Percentiles rank a stretch among this genome's conserved stretches.
phyloP scores from a whole-genome alignment of 2,329 filamentous ascomycete species.

The Fusarium staphyleae region DNA sequence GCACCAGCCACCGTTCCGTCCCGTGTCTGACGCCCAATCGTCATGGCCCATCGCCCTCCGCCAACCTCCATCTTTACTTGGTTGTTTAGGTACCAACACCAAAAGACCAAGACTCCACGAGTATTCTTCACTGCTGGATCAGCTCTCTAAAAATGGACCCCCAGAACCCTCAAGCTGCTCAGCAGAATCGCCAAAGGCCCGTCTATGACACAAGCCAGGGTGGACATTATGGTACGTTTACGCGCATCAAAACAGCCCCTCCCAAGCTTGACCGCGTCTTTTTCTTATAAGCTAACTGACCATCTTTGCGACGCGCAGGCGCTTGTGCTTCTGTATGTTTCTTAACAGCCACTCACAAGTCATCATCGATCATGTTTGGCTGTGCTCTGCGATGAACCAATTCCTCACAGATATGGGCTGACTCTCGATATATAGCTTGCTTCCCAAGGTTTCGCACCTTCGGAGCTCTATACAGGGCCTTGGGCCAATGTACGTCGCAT shows the following conservation, averaged over 20 bases:
- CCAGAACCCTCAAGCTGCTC: slow-evolving; percentile 56
- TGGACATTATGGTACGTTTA: slow-evolving; percentile 75
- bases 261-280: slow-evolving; percentile 10
- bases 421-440: slow-evolving; percentile 68
- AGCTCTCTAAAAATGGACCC: slow-evolving; percentile 47
- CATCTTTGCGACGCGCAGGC: slow-evolving; percentile 44
- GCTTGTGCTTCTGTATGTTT: slow-evolving; percentile 55
- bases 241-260: slow-evolving; percentile 1
- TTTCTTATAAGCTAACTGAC: slow-evolving; percentile 1
- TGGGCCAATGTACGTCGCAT: slow-evolving; percentile 83
- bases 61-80: slow-evolving; percentile 18
- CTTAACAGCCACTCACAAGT: slow-evolving; percentile 1
- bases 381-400: slow-evolving; percentile 2
- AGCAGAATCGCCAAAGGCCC: slow-evolving; percentile 66
- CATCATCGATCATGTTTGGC: not conserved
- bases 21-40: slow-evolving; percentile 36
- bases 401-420: slow-evolving; percentile 6
- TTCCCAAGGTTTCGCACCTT: slow-evolving; percentile 85
- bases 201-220: slow-evolving; percentile 77
- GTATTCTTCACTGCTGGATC: not conserved
- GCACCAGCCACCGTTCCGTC: slow-evolving; percentile 8
- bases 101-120: not conserved
- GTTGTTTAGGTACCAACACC: slow-evolving; percentile 14
- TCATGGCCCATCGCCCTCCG: slow-evolving; percentile 23
- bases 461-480: slow-evolving; percentile 90